Percentiles rank a stretch among this genome's conserved stretches.
These are phyloP conservation scores for Trichoderma simmonsii DNA, from an alignment of 2,329 filamentous ascomycete species.

Conservation along the genomic window DNA sequence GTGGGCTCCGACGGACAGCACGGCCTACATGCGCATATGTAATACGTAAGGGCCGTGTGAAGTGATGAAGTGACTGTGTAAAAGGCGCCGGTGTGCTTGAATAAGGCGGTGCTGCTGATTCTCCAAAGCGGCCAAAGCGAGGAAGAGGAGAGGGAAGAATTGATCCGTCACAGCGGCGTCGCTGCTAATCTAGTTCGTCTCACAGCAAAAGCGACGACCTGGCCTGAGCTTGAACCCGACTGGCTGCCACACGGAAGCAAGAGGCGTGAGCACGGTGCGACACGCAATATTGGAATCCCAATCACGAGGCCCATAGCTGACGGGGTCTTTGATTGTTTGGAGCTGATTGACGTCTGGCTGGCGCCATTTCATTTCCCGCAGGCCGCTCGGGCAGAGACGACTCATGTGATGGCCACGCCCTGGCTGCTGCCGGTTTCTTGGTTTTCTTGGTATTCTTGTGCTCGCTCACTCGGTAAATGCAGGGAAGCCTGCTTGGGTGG, in stretches of 20 bases:
- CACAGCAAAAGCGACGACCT: not conserved
- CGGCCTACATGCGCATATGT: not conserved
- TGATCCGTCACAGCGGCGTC: not conserved
- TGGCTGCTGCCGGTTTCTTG: not conserved
- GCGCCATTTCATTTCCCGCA: slow-evolving; percentile 10
- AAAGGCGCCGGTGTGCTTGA: not conserved
- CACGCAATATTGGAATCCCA: slow-evolving; percentile 16
- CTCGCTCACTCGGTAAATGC: not conserved
- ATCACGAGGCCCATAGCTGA: slow-evolving; percentile 16
- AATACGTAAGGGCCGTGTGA: not conserved
- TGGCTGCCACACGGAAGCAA: slow-evolving; percentile 2
- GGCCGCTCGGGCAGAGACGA: slow-evolving; percentile 3
- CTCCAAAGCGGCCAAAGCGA: not conserved
- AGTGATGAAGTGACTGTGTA: not conserved
- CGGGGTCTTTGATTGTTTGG: slow-evolving; percentile 10
- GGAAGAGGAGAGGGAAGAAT: not conserved
- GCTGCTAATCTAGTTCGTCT: not conserved
- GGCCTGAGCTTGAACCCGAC: not conserved
- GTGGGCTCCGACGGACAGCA: not conserved
- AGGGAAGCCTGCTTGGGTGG: not conserved
- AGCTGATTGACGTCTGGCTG: slow-evolving; percentile 15
- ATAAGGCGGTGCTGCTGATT: not conserved
- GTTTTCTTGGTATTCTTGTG: not conserved
- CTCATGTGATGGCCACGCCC: slow-evolving; percentile 8
- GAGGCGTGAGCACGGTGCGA: slow-evolving; percentile 17